Evolutionary conservation across 352 stramenopile species (phyloP), one percentile per base, ranked within the genome.

Genomic region (Globisporangium iwayamae): DNA sequence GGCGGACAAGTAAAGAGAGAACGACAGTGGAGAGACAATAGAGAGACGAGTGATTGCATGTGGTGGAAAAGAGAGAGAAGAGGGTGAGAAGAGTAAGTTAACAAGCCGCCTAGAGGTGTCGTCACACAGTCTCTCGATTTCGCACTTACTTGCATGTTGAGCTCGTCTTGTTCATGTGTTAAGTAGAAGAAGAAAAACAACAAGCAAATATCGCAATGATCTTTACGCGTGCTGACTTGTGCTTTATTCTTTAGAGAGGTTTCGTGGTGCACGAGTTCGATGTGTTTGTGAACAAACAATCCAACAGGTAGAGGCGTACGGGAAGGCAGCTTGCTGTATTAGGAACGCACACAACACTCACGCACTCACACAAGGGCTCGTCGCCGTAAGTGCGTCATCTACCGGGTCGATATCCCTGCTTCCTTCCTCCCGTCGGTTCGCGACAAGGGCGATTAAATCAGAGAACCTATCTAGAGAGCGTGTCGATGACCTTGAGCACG

Each of bases 401-500:
- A 46, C 41, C 34, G 38, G 5, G 25, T n/a, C 56, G 8, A 54
- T 9, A 20, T 51, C 20, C 48, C 25, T 60, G 5, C 50, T 11
- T 62, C 34, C 30, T 56, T 36, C 28, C 20, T 10, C 14, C 18
- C 56, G 32, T 55, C n/a, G 20, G 30, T 55, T 46, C 43, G 56
- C 25, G 16, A 1, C 6, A n/a, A n/a, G 4, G 43, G 43, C 43
- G 43, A 48, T 47, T 43, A 51, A 59, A 62, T 51, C 43, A 47
- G 39, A 43, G 25, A 62, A 85, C 82, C 80, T 93, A 94, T 89
- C 77, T 90, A 74, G 83, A 93, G 68, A 96, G 78, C 59, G 79
- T 90, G 70, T 92, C 73, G 61, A 96, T 90, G 74, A 89, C 83
- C 79, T 96, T 91, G 60, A 94, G 70, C 53, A 96, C 72, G 70